Evolutionary conservation across 768 basidiomycete species (phyloP), one percentile per base, ranked within the genome.

Genomic region (Tricholoma sp.): DNA sequence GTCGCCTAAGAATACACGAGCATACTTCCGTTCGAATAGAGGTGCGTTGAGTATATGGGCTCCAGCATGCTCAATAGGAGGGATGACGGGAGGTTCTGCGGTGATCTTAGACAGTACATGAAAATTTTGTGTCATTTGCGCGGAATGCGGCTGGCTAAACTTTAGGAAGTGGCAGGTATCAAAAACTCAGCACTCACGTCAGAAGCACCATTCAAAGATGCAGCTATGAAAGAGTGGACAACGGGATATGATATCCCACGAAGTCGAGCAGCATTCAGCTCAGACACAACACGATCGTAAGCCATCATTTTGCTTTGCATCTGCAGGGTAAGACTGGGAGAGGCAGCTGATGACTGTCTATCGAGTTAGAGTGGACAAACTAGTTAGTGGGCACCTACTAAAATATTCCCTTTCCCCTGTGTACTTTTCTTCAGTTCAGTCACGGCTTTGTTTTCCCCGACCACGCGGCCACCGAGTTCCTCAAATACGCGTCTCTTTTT

Each of bases 281-380:
- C 84, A 6, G 81, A 76, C 43, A 98, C 76, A 31, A 90, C 86
- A 50, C 84, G 83, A 75, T 95, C 91, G 69, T 98, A 99, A 11
- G 85, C 86, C 89, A 98, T 92, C 94, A 98, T 94, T 72, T 91
- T 91, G 71, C 81, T 85, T 70, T 95, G 94, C 87, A 89, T 89
- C 66, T 91, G 89, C 39, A 90, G 69, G 12, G 79, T 83, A 19
- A 86, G 72, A 58, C 79, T 83, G 0, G 87, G 84, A 0, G 79
- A 74, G 41, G 66, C 63, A 59, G 70, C 73, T 6, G 72, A 64
- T 73, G 75, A 58, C 49, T 56, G 52, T 41, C 50, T 19, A 5
- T 27, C 27, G 47, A 9, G 47, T 50, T 31, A 50, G 47, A 50
- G 16, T 31, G 27, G 29, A 10, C 27, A 29, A 31, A 31, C 3